phyloP scores from a whole-genome alignment of 306 rosid genomes.

The Pterocarpus macrocarpus region DNA sequence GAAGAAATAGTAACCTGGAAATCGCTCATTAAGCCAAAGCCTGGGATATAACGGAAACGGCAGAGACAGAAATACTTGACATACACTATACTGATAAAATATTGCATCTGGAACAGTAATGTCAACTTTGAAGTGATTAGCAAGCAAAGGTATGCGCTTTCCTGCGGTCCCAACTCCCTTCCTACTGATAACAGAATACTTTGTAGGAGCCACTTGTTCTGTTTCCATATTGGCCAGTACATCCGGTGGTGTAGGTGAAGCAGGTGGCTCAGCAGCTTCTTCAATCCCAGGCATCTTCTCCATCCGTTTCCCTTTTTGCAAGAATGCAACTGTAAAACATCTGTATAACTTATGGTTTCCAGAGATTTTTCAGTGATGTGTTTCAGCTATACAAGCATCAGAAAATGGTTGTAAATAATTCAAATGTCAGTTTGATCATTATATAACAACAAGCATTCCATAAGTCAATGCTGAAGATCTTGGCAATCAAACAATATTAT shows the following conservation, averaged over 20 bases:
- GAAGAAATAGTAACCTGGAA: conserved; percentile 75
- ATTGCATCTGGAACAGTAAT: conserved; percentile 64
- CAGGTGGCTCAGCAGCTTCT: conserved; percentile 49
- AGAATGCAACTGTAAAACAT: conserved; percentile 31
- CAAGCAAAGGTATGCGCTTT: conserved; percentile 55
- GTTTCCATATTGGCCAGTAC: conserved; percentile 46
- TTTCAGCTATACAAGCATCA: conserved; percentile 19
- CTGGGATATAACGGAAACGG: background rate
- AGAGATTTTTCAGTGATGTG: conserved; percentile 6
- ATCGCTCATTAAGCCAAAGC: conserved; percentile 33
- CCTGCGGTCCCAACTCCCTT: conserved; percentile 71
- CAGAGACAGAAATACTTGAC: conserved; percentile 44
- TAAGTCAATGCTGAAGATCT: conserved; percentile 4
- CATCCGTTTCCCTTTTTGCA: conserved; percentile 45
- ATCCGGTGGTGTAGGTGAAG: conserved; percentile 51
- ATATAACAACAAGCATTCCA: conserved; percentile 20
- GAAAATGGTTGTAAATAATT: conserved; percentile 7
- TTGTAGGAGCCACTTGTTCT: conserved; percentile 43
- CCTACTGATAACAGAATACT: conserved; percentile 67
- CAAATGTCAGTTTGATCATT: conserved; percentile 30
- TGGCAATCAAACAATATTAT: conserved; percentile 7
- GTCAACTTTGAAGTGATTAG: conserved; percentile 78
- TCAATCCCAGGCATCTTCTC: conserved; percentile 43
- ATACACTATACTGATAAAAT: conserved; percentile 89
- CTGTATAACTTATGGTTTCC: background rate